Evolutionary conservation across 805 yeast species (phyloP), one percentile per base, ranked within the genome.

Genomic region (Ogataea parapolymorpha): DNA sequence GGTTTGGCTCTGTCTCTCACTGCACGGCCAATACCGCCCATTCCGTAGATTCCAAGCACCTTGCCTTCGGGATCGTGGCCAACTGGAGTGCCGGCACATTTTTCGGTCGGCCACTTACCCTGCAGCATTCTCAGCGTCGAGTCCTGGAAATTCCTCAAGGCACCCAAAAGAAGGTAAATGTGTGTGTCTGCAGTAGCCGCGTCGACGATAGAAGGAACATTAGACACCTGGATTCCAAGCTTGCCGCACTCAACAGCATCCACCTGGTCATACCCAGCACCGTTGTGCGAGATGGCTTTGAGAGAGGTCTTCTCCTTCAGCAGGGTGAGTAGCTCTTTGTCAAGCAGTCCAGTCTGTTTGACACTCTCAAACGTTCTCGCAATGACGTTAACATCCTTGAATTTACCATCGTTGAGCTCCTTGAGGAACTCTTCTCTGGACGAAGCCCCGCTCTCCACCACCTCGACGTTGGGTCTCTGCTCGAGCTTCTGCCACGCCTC

Each of bases 21-120:
- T 23, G 86, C 85, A 44, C 89, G 77, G 34, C 96, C 96, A 63
- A 88, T 87, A 26, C 95, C 95, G 25, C 96, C 96, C 77, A 88
- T 73, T 12, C 96, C 96, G 38, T 84, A 68, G 40, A 88, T 80
- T 35, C 96, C 96, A 16, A 88, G 81, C 14, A 71, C 71, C 56
- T 82, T 82, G 7, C 86, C 87, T 47, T 71, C 79, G 13, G 95
- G 95, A 55, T 82, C 90, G 55, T 75, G 74, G 6, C 95, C 95
- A 34, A 79, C 63, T 6, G 79, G 73, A 1, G 81, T 74, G 2
- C 82, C 84, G 3, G 68, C 79, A 50, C 67, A 60, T 46, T 71
- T 70, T 12, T 26, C 13, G 3, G 61, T 50, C 12, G 74, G 72
- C 91, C 95, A 87, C 41, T 76, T 67, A 16, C 89, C 90, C 26